phyloP scores from a whole-genome alignment of 2,329 filamentous ascomycete genomes.

The Aspergillaceae sp. region DNA sequence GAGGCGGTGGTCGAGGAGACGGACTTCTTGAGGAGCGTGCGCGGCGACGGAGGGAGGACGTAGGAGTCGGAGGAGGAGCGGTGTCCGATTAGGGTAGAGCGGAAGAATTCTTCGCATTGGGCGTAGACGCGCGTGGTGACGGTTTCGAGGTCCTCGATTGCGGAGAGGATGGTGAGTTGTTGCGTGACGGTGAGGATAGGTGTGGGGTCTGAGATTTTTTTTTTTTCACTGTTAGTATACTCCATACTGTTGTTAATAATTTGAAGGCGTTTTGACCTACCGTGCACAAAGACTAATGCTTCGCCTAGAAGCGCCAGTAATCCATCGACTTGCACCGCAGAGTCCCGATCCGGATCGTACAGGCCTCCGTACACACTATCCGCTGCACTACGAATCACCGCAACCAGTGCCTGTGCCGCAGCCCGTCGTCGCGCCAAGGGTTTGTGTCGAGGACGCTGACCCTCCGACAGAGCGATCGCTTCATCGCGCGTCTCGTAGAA shows the following conservation, averaged over 20 bases:
- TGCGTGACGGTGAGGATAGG: slow-evolving; percentile 60
- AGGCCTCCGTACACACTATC: slow-evolving; percentile 88
- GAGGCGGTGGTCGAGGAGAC: slow-evolving; percentile 46
- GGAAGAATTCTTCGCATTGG: slow-evolving; percentile 70
- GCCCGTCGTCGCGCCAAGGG: slow-evolving; percentile 57
- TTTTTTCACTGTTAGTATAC: no score
- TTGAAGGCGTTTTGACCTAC: slow-evolving; percentile 21
- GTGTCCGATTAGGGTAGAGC: slow-evolving; percentile 63
- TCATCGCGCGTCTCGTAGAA: slow-evolving; percentile 86
- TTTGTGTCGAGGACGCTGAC: slow-evolving; percentile 36
- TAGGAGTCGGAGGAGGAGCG: slow-evolving; percentile 29
- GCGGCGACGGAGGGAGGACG: slow-evolving; percentile 44
- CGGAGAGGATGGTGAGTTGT: slow-evolving; percentile 65
- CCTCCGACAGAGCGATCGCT: slow-evolving; percentile 34
- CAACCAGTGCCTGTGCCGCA: slow-evolving; percentile 64
- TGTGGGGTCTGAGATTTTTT: slow-evolving; percentile 38
- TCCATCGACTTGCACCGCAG: slow-evolving; percentile 82
- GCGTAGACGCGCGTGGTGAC: slow-evolving; percentile 63
- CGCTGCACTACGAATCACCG: slow-evolving; percentile 76
- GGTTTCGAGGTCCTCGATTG: slow-evolving; percentile 70
- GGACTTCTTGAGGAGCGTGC: slow-evolving; percentile 59
- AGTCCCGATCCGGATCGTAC: slow-evolving; percentile 70
- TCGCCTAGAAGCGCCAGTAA: slow-evolving; percentile 77
- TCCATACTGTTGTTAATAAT: no score
- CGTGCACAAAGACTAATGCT: slow-evolving; percentile 65